These are phyloP conservation scores for Crucihimalaya himalaica DNA, from an alignment of 345 rosid genomes.

Conservation along the genomic window DNA sequence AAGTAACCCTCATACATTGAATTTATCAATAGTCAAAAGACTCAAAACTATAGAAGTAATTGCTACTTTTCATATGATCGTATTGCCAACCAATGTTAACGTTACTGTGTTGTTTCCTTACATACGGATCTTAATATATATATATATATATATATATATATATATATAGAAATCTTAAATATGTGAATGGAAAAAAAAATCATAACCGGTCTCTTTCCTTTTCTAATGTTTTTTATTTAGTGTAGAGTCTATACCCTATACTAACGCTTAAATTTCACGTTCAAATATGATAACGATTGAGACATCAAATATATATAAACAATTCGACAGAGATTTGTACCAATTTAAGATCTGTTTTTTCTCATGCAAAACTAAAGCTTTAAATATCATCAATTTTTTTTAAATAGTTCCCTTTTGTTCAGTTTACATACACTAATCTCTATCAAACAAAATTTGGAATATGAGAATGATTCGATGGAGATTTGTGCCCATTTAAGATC, in stretches of 20 bases:
- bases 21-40: not conserved
- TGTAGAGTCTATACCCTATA: too few relatives aligned
- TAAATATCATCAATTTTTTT: too few relatives aligned
- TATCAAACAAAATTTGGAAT: too few relatives aligned
- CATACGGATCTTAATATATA: not conserved
- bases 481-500: too few relatives aligned
- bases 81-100: not conserved
- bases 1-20: not conserved
- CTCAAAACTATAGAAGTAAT: not conserved
- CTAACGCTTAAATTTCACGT: not conserved
- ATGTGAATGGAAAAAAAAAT: not conserved
- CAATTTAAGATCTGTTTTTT: too few relatives aligned
- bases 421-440: too few relatives aligned
- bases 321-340: not conserved
- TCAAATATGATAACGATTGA: not conserved
- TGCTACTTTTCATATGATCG: not conserved
- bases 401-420: too few relatives aligned
- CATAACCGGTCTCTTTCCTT: not conserved
- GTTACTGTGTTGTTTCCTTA: not conserved
- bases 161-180: not conserved
- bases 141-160: too few relatives aligned
- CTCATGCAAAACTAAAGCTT: too few relatives aligned
- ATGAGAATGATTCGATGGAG: too few relatives aligned
- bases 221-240: not conserved
- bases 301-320: not conserved